A percentile compares a stretch with the other conserved stretches of the same genome.
Evolutionary conservation across 768 basidiomycete species (phyloP).

Genomic region (Naganishia onofrii): DNA sequence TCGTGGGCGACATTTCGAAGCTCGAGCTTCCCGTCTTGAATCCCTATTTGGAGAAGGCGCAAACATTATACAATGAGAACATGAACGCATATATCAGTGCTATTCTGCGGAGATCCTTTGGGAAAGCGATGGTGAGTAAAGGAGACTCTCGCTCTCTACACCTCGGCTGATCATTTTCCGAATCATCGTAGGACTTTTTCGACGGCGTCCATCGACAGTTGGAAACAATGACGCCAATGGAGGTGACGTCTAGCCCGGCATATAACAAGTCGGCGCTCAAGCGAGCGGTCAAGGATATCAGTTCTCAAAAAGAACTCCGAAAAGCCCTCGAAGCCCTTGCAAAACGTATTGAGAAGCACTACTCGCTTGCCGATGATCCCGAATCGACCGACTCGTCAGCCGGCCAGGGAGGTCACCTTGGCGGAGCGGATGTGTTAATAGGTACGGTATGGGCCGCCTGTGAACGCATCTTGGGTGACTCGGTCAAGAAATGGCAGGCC

Average conservation of each 20-base stretch:
- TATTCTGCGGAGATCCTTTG: conserved; percentile 78
- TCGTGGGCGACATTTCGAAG: conserved; percentile 74
- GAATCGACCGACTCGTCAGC: not conserved
- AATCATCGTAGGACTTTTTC: conserved; percentile 78
- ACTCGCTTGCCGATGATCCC: conserved; percentile 49
- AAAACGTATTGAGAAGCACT: conserved; percentile 94
- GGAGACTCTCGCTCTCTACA: no score
- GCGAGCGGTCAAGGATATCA: conserved; percentile 79
- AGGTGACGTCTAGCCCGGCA: conserved; percentile 69
- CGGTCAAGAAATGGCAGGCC: conserved; percentile 67
- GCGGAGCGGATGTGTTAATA: conserved; percentile 56
- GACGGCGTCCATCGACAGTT: conserved; percentile 86
- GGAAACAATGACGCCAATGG: conserved; percentile 67
- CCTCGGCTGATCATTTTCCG: no score
- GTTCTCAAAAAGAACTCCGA: conserved; percentile 74
- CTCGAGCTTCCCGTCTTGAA: conserved; percentile 60
- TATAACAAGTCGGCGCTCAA: conserved; percentile 77
- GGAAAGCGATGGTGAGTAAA: conserved; percentile 72
- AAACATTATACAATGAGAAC: conserved; percentile 85
- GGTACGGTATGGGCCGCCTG: conserved; percentile 86
- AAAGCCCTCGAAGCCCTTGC: conserved; percentile 81
- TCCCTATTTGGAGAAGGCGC: conserved; percentile 68
- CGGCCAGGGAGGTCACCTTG: conserved; percentile 1
- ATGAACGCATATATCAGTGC: conserved; percentile 79
- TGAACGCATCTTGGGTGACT: conserved; percentile 73